Evolutionary conservation across 352 stramenopile species (phyloP).

Genomic region (Phytopythium cucurbitacearum): DNA sequence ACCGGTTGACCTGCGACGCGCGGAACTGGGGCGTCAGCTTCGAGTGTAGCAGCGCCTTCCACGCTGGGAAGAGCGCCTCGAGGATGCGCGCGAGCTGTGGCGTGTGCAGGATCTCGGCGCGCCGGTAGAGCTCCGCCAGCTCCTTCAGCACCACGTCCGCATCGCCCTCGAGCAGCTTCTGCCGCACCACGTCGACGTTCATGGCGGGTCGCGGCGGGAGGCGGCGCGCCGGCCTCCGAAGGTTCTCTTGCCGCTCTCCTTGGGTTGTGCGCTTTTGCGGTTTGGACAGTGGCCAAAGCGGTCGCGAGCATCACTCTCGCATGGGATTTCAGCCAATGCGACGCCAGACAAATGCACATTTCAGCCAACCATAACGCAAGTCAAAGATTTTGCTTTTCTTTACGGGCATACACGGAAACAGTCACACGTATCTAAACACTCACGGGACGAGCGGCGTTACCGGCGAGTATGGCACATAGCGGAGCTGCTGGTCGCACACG

Average conservation of each 20-base stretch:
- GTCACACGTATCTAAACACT: constrained; percentile 4
- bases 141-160: constrained; percentile 73
- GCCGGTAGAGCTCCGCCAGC: constrained; percentile 83
- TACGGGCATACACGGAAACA: neutral
- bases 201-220: constrained; percentile 25
- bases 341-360: neutral
- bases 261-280: constrained; percentile 8
- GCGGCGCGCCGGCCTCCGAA: constrained; percentile 11
- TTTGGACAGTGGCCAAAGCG: neutral
- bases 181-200: constrained; percentile 86
- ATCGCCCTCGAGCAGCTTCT: constrained; percentile 81
- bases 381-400: neutral
- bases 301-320: too few relatives aligned
- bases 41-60: constrained; percentile 78
- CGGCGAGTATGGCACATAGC: constrained; percentile 55
- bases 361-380: constrained; percentile 12
- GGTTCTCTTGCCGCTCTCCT: constrained; percentile 11
- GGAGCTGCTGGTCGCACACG: constrained; percentile 42
- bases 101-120: constrained; percentile 86
- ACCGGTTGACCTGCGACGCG: constrained; percentile 79
- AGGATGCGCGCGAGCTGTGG: constrained; percentile 89
- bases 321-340: too few relatives aligned
- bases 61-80: constrained; percentile 89
- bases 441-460: neutral
- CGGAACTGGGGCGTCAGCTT: constrained; percentile 71